These are phyloP conservation scores for Hypoxylon sp. DNA, from an alignment of 2,329 filamentous ascomycete genomes.

Conservation along the genomic window DNA sequence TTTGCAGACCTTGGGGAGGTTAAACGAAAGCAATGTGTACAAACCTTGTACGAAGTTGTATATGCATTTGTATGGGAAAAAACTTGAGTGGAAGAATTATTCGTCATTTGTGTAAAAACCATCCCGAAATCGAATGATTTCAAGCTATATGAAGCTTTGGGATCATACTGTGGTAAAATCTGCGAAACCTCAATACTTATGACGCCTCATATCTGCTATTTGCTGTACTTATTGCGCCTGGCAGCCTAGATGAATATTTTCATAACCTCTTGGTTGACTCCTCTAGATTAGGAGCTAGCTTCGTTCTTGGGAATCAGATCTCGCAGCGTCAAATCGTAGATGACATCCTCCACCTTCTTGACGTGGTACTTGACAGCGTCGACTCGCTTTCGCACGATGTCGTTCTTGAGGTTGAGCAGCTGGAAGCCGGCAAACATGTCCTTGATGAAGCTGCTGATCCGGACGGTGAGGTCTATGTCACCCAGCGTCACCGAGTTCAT, in stretches of 20 bases:
- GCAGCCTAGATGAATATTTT: not conserved
- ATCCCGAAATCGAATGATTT: no score
- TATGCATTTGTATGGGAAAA: no score
- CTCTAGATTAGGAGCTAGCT: conserved; percentile 18
- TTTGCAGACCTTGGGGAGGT: not conserved
- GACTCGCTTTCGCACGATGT: conserved; percentile 83
- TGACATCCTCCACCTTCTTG: conserved; percentile 97
- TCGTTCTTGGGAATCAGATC: conserved; percentile 71
- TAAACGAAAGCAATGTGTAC: not conserved
- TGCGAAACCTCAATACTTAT: not conserved
- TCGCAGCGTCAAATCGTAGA: conserved; percentile 90
- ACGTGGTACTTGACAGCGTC: conserved; percentile 97
- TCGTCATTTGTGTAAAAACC: no score
- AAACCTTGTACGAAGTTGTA: no score
- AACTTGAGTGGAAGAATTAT: no score
- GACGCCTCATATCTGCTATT: not conserved
- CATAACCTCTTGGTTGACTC: not conserved
- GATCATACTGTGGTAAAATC: not conserved
- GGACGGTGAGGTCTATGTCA: conserved; percentile 83
- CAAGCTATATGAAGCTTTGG: no score
- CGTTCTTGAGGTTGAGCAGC: conserved; percentile 96
- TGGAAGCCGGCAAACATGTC: conserved; percentile 96
- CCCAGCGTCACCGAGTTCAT: conserved; percentile 94
- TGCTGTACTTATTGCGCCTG: not conserved
- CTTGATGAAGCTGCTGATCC: conserved; percentile 92